Conservation (phyloP, 2,329 filamentous ascomycete genomes). For the Alternaria sp. region DNA sequence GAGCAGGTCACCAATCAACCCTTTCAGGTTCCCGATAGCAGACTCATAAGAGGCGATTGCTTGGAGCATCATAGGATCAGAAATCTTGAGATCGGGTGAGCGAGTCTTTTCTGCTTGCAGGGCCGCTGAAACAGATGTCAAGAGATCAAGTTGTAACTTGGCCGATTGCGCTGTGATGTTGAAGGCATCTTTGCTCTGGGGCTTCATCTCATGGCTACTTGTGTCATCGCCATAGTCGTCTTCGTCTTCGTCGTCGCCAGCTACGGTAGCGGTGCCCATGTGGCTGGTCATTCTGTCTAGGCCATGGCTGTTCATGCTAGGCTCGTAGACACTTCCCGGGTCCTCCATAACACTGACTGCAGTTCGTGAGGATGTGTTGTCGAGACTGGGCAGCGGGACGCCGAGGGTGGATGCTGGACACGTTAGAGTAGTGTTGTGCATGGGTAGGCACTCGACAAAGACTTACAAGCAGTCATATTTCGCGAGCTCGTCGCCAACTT, state of each 20-base stretch:
- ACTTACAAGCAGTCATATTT: slow-evolving; percentile 44
- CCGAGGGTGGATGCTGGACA: slow-evolving; percentile 56
- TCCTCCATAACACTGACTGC: slow-evolving; percentile 64
- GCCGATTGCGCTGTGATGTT: slow-evolving; percentile 97
- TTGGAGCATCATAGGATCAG: slow-evolving; percentile 77
- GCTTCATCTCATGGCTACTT: slow-evolving; percentile 76
- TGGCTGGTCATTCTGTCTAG: slow-evolving; percentile 60
- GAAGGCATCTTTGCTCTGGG: slow-evolving; percentile 88
- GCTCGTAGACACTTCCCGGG: slow-evolving; percentile 65
- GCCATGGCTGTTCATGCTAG: slow-evolving; percentile 64
- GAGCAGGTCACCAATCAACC: slow-evolving; percentile 82
- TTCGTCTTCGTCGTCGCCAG: slow-evolving; percentile 67
- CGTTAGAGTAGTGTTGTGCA: slow-evolving; percentile 16
- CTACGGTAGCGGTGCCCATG: slow-evolving; percentile 59
- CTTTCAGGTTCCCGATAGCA: slow-evolving; percentile 86
- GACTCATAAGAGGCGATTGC: slow-evolving; percentile 87
- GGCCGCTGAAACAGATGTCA: slow-evolving; percentile 85
- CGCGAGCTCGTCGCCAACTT: slow-evolving; percentile 36
- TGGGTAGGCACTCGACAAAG: background rate
- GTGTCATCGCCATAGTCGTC: slow-evolving; percentile 83
- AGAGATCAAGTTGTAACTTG: slow-evolving; percentile 88
- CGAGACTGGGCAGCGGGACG: slow-evolving; percentile 56
- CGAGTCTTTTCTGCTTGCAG: slow-evolving; percentile 74
- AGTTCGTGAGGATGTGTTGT: slow-evolving; percentile 44
- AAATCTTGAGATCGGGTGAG: slow-evolving; percentile 76